phyloP scores from a whole-genome alignment of 345 rosid genomes.

The Arabis alpina region DNA sequence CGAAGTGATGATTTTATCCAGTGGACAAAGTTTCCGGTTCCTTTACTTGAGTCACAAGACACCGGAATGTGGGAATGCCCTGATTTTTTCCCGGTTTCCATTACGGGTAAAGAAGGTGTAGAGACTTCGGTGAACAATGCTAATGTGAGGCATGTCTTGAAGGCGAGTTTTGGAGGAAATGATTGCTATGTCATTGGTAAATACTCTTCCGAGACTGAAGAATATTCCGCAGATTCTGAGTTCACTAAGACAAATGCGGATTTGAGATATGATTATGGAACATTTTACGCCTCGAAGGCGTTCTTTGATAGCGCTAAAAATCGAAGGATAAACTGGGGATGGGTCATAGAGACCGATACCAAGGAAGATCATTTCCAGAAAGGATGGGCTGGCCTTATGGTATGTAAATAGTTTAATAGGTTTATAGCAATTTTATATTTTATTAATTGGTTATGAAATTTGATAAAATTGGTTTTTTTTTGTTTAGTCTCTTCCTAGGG shows the following conservation, averaged over 20 bases:
- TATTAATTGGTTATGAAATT: not conserved
- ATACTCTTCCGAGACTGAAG: conserved; percentile 50
- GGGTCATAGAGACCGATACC: conserved; percentile 67
- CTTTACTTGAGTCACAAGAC: conserved; percentile 43
- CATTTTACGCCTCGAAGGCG: conserved; percentile 67
- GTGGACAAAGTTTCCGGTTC: conserved; percentile 48
- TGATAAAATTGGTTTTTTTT: conserved; percentile 12
- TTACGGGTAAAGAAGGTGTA: conserved; percentile 44
- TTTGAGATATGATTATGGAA: conserved; percentile 69
- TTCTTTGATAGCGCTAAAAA: conserved; percentile 62
- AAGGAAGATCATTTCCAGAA: conserved; percentile 51
- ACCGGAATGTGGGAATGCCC: conserved; percentile 79
- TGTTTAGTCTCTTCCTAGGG: conserved; percentile 60
- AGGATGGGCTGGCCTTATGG: conserved; percentile 82
- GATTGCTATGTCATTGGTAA: conserved; percentile 64
- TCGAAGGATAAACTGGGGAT: conserved; percentile 65
- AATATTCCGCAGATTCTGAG: conserved; percentile 45
- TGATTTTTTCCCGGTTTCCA: conserved; percentile 60
- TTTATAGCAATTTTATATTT: not conserved
- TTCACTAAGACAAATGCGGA: conserved; percentile 48
- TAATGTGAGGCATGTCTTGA: conserved; percentile 59
- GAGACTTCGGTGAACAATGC: conserved; percentile 52
- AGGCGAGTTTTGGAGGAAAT: conserved; percentile 50
- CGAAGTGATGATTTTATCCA: conserved; percentile 52
- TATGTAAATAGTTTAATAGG: conserved; percentile 4